Evolutionary conservation across 495 filamentous ascomycete species (phyloP).

Genomic region (Opeltia flavorubescens): DNA sequence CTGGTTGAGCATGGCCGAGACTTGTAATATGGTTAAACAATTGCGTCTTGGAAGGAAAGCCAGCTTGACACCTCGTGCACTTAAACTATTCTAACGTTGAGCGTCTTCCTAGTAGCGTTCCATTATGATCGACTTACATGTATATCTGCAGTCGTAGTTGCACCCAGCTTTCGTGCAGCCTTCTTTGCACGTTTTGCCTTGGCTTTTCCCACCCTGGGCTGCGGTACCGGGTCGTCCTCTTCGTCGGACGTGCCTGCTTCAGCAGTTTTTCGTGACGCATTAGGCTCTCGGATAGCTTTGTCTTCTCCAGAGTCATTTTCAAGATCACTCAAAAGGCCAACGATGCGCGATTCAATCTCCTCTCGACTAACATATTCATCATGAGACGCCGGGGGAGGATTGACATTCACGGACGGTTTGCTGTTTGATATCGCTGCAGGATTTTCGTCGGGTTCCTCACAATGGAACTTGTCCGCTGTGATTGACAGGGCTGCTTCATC

Average conservation of each 20-base stretch:
- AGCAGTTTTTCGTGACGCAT: slow-evolving; percentile 16
- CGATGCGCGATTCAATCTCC: slow-evolving; percentile 23
- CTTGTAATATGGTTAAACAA: slow-evolving; percentile 64
- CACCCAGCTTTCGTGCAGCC: slow-evolving; percentile 43
- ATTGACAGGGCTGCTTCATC: neutral
- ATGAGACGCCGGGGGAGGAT: slow-evolving; percentile 8
- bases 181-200: slow-evolving; percentile 78
- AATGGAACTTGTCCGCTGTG: too few relatives aligned
- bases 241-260: slow-evolving; percentile 14
- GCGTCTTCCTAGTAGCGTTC: neutral
- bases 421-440: neutral
- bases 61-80: slow-evolving; percentile 46
- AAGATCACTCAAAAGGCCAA: neutral
- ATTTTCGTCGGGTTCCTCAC: neutral
- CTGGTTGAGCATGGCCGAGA: slow-evolving; percentile 40
- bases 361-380: slow-evolving; percentile 36
- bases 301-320: neutral
- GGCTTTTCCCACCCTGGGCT: slow-evolving; percentile 63
- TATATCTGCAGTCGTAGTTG: slow-evolving; percentile 1
- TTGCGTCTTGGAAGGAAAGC: slow-evolving; percentile 52
- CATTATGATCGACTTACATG: slow-evolving; percentile 3
- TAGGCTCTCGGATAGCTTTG: neutral
- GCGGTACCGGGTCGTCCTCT: slow-evolving; percentile 10
- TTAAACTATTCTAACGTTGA: slow-evolving; percentile 21
- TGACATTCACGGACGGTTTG: neutral